These are phyloP conservation scores for Botrytis aclada DNA, from an alignment of 2,329 filamentous ascomycete species.

Conservation along the genomic window DNA sequence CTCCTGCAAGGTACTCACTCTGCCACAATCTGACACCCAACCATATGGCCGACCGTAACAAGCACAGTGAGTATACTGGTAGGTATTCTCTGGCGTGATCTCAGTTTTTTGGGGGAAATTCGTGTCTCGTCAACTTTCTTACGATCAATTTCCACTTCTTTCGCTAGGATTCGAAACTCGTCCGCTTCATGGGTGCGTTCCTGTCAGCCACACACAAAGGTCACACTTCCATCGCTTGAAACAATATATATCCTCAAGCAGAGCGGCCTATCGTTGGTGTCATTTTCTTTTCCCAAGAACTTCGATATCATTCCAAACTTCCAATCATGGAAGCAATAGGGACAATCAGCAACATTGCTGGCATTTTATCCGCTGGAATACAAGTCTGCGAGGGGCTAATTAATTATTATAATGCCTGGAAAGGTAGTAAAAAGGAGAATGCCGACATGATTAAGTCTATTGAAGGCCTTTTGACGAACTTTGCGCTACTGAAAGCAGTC, in stretches of 20 bases:
- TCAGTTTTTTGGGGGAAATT: too few species aligned
- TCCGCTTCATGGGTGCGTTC: not conserved
- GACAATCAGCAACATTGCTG: slow-evolving; percentile 17
- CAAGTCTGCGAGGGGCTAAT: slow-evolving; percentile 15
- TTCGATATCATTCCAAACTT: not conserved
- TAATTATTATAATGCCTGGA: slow-evolving; percentile 17
- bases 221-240: not conserved
- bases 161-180: slow-evolving; percentile 3
- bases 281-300: not conserved
- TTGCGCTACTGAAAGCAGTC: not conserved
- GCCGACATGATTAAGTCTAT: slow-evolving; percentile 11
- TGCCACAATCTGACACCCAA: slow-evolving; percentile 3
- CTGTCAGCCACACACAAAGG: not conserved
- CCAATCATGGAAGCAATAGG: slow-evolving; percentile 13
- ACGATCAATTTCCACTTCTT: not conserved
- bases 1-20: slow-evolving; percentile 4
- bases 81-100: not conserved
- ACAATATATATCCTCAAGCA: not conserved
- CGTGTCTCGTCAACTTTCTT: not conserved
- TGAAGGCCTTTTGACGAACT: not conserved
- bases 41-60: not conserved
- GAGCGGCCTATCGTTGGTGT: not conserved
- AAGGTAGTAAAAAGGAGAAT: slow-evolving; percentile 16
- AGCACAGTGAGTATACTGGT: not conserved
- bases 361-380: slow-evolving; percentile 14